A percentile compares a stretch with the other conserved stretches of the same genome.
Conservation (phyloP, 1,284 basidiomycete species). For the Puccinia horiana region DNA sequence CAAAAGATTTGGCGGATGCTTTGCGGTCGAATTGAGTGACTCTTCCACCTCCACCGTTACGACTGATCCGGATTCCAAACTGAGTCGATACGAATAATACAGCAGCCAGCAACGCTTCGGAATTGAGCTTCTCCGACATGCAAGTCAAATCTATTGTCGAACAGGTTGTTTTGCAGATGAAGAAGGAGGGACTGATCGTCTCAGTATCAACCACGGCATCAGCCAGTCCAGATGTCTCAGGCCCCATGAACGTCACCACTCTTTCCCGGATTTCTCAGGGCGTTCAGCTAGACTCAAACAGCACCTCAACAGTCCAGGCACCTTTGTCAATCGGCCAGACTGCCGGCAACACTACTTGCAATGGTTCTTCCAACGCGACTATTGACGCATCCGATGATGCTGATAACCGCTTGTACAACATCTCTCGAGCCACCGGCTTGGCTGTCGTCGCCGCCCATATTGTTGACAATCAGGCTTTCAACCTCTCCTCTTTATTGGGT, state of each 20-base stretch:
- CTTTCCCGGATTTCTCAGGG: not conserved
- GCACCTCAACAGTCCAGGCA: not conserved
- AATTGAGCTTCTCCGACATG: not conserved
- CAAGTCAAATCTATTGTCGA: not conserved
- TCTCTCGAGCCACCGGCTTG: not conserved
- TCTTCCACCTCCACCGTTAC: too few species aligned
- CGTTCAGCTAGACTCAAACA: not conserved
- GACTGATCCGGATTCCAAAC: too few species aligned
- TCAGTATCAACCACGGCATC: not conserved
- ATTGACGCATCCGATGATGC: not conserved
- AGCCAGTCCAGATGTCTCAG: not conserved
- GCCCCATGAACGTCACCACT: not conserved
- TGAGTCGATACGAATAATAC: too few species aligned
- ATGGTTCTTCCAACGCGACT: not conserved
- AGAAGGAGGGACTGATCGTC: not conserved
- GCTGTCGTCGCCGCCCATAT: not conserved
- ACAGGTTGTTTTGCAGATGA: slow-evolving; percentile 10
- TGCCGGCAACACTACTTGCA: not conserved
- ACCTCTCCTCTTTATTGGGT: not conserved
- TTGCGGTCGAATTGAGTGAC: slow-evolving; percentile 31
- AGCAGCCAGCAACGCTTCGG: too few species aligned
- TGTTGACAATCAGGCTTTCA: not conserved
- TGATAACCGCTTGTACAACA: not conserved
- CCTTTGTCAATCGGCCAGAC: not conserved
- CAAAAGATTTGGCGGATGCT: slow-evolving; percentile 46